Evolutionary conservation across 805 yeast species (phyloP), one percentile per base, ranked within the genome.

Genomic region (Scheffersomyces amazonensis): DNA sequence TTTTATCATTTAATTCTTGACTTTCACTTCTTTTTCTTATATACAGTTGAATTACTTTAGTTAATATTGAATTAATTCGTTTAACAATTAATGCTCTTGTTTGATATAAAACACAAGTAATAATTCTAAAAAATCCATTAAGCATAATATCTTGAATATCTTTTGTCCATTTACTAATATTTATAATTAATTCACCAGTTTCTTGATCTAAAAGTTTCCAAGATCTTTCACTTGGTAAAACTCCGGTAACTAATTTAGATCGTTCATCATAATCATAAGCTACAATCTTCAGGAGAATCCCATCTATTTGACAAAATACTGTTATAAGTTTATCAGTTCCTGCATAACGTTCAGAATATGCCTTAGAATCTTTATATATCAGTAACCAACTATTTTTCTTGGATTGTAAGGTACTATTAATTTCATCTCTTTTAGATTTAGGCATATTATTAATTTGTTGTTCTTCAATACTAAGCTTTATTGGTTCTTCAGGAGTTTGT

Each of bases 191-290:
- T 12, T 37, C 41, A 5, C 40, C 32, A 6, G 57, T 48, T 20
- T 61, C 65, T 24, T 42, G 40, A 32, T 54, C 51, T 17, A 56
- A 37, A 7, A 39, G 20, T 25, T 52, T 55, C 70, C 70, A 64
- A 29, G 52, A 46, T 32, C 62, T 43, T 38, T 58, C 66, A 45
- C 58, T 56, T 9, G 64, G 62, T 22, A 53, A 42, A 4, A 55
- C 52, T 16, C 46, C 50, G 34, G 52, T 44, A 2, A 56, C 40
- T 9, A 49, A 38, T 42, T 59, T 61, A 36, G 58, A 52, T 28
- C 56, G 48, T 28, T 64, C 69, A 38, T 64, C 67, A 33, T 48
- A 60, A 37, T 60, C 64, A 39, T 50, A 54, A 0, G 65, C 44
- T 2, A 62, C 50, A 38, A 58, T 50, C 35, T 46, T 49, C 22